Base-by-base conservation (phyloP, 441 rosid genomes). In the Omphalea diandra region DNA sequence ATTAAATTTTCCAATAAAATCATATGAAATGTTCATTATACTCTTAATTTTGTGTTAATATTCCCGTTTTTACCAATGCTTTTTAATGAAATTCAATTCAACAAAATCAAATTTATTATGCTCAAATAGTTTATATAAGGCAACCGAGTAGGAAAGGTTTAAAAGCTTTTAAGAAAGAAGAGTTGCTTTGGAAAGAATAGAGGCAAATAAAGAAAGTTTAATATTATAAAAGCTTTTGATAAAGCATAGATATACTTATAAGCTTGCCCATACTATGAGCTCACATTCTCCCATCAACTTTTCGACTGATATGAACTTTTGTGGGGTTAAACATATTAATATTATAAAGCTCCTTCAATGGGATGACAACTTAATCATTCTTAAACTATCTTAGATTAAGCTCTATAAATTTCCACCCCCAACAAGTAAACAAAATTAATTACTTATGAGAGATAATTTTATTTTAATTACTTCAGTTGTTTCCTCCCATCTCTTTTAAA, bases 241-340 rank as follows among this genome's bases (percentile, higher is more conserved):
- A 66, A 67, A 49, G 63, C 20, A 79, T 35, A 64, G 71, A 46
- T n/a, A 46, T n/a, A n/a, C n/a, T n/a, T n/a, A n/a, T 20, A 54
- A 67, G 75, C 55, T 67, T 77, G 83, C 87, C 86, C 86, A 80
- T 83, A 43, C 83, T 79, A 73, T 62, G 61, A 78, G 67, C 78
- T 79, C 85, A 78, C 83, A 66, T 74, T 82, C 83, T 77, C 89
- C 83, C 77, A 83, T 81, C 76, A 77, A 63, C 85, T 81, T 87
- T 87, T 87, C 72, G 26, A 80, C 65, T 81, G 87, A 82, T 78
- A 78, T 75, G 77, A 84, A 61, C 68, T 67, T 68, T 82, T 74
- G 82, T 77, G 83, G 85, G 86, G 75, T 72, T 74, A 49, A 54
- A 44, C n/a, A 32, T 44, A 63, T 38, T 62, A 67, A 66, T 73